Base-by-base conservation (phyloP, 169 alveolate species). In the Plasmodium gallinaceum region DNA sequence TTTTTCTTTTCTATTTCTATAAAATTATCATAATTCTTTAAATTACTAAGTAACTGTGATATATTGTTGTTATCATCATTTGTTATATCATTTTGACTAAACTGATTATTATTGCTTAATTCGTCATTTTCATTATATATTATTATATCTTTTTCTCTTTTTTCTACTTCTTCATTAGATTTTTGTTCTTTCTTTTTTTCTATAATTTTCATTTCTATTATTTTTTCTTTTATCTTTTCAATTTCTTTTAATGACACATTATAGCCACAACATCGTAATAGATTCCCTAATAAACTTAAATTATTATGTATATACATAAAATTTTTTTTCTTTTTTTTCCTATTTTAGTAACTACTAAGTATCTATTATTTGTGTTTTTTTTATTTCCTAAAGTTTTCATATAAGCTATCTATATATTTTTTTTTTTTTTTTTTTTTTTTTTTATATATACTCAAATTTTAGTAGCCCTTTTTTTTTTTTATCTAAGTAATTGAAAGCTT, bases 1-100 rank as follows among this genome's bases (percentile, higher is more conserved):
- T 48, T 83, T 83, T 83, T 51, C 52, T 83, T 83, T 68, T 83
- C 91, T 48, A 83, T 5, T 69, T 83, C 91, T 64, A 83, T 83
- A 14, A 69, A 83, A 45, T 83, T 83, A 46, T 83, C 91, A 57
- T 83, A 83, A 37, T 83, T 83, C 52, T 83, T 83, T 57, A 83
- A 69, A 69, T 83, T 61, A 20, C 66, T 83, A 57, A 83, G 46
- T 62, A 83, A 22, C n/a, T 83, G 42, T 12, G 91, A 83, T 83
- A 83, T 57, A 26, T 78, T 78, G 14, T 62, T 60, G 18, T 60
- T 43, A 22, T 64, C 89, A 76, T 64, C 76, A 39, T 58, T 48
- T 7, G 16, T 46, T 42, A n/a, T 42, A 16, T 58, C 73, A 18
- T 64, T 26, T 8, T 24, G 1, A 5, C 9, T 22, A 57, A 14